Conservation (phyloP, 768 basidiomycete genomes). For the Gautieria morchelliformis region DNA sequence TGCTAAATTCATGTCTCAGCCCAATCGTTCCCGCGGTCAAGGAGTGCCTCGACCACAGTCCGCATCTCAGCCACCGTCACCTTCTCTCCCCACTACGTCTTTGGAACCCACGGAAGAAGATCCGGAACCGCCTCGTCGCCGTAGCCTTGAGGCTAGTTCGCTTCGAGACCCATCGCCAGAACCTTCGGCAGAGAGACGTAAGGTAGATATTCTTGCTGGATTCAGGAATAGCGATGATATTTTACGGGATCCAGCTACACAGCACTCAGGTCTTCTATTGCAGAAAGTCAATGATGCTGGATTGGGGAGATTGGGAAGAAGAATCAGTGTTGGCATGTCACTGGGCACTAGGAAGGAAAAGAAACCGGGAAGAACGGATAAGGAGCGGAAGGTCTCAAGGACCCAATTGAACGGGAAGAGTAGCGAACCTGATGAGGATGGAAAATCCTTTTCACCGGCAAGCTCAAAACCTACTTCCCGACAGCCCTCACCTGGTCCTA, state of each 20-base stretch:
- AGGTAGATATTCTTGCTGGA: background rate
- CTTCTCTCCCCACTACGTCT: background rate
- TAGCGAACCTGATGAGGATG: conserved; percentile 18
- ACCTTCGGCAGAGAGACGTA: background rate
- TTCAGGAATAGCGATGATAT: background rate
- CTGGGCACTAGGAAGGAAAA: conserved; percentile 25
- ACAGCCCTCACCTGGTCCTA: background rate
- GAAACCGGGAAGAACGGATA: conserved; percentile 24
- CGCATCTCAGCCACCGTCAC: conserved; percentile 7
- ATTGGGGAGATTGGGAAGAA: conserved; percentile 58
- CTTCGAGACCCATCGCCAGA: background rate
- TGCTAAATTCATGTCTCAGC: conserved; percentile 43
- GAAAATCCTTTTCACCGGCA: conserved; percentile 13
- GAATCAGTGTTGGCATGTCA: conserved; percentile 52
- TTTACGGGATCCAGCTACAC: background rate
- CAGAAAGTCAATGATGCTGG: conserved; percentile 32
- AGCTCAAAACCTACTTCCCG: background rate
- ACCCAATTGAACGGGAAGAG: conserved; percentile 18
- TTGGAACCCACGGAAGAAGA: background rate
- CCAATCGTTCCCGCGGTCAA: conserved; percentile 13
- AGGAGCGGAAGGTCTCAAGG: conserved; percentile 20
- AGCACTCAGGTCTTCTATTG: background rate
- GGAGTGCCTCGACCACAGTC: background rate
- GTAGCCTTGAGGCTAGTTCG: conserved; percentile 2
- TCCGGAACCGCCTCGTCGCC: background rate